Conservation (phyloP, 495 filamentous ascomycete species). For the Neurospora sp. region DNA sequence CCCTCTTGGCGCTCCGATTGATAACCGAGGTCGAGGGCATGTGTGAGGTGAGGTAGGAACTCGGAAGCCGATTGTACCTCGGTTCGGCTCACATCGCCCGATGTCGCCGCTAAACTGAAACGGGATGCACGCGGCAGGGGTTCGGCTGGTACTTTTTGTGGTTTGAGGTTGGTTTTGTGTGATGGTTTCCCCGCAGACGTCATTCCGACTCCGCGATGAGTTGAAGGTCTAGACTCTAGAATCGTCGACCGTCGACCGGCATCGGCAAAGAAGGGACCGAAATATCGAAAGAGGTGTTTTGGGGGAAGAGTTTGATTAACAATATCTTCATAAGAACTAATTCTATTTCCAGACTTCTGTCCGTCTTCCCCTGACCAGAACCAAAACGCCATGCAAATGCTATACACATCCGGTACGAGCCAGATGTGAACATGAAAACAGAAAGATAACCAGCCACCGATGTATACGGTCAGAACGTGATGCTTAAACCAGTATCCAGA, state of each 20-base stretch:
- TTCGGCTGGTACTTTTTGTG: background rate
- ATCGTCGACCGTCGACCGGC: background rate
- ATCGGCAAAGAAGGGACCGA: background rate
- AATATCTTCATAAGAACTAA: background rate
- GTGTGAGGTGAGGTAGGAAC: too few relatives aligned
- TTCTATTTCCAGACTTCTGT: background rate
- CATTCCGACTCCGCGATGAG: background rate
- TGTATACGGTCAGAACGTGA: background rate
- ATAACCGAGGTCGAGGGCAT: too few relatives aligned
- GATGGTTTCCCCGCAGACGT: conserved; percentile 6
- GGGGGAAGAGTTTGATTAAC: background rate
- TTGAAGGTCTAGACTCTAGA: background rate
- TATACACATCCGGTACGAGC: background rate
- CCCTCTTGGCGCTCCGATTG: too few relatives aligned
- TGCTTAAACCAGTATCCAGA: background rate
- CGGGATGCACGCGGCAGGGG: background rate
- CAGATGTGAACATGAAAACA: background rate
- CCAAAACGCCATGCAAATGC: background rate
- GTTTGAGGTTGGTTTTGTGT: conserved; percentile 4
- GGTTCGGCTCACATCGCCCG: conserved; percentile 5
- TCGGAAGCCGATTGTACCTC: conserved; percentile 9
- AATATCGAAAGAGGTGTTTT: background rate
- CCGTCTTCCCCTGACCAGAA: background rate
- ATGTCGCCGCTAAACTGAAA: background rate
- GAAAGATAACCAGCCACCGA: background rate